Base-by-base conservation (phyloP, 129 eudicot species). In the Dittrichia graveolens region DNA sequence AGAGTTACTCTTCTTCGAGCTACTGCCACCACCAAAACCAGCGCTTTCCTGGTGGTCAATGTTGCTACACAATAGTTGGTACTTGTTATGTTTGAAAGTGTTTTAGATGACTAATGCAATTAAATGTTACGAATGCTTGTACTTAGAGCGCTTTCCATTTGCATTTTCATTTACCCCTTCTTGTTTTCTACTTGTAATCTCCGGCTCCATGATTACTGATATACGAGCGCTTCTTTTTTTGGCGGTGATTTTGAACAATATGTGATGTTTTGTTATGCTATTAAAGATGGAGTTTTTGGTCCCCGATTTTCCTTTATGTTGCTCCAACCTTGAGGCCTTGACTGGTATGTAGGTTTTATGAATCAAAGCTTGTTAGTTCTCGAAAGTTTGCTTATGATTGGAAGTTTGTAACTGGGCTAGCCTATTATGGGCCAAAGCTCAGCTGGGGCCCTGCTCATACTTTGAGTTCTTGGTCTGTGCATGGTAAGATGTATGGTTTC, bases 61-160 rank as follows among this genome's bases (percentile, higher is more conserved):
- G 4, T 49, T 12, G 2, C 50, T 8, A 4, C 4, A 3, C 34
- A 40, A 8, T 61, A 53, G 6, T 65, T 75, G 43, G 37, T 45
- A 3, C 42, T 56, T 14, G 12, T 54, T 42, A 38, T 74, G 74
- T 75, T 35, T 75, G 14, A 52, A 57, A 24, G 53, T 39, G 65
- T 42, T 70, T 71, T 55, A 56, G 75, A 6, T 63, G 7, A 63
- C 53, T 24, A 24, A 41, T 74, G 8, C 11, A 12, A 44, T 71
- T 39, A 13, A 31, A 31, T 49, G 73, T 68, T 38, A 49, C 48
- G 37, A 11, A 64, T 64, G 65, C 56, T 52, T 63, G 56, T 64
- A 40, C 70, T 60, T 62, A 24, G 55, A 73, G 41, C 49, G 62
- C 18, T 48, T 24, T 19, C 7, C 24, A 18, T 48, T 16, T 63